These are phyloP conservation scores for Onygenales sp. DNA, from an alignment of 2,329 filamentous ascomycete genomes.

Conservation along the genomic window DNA sequence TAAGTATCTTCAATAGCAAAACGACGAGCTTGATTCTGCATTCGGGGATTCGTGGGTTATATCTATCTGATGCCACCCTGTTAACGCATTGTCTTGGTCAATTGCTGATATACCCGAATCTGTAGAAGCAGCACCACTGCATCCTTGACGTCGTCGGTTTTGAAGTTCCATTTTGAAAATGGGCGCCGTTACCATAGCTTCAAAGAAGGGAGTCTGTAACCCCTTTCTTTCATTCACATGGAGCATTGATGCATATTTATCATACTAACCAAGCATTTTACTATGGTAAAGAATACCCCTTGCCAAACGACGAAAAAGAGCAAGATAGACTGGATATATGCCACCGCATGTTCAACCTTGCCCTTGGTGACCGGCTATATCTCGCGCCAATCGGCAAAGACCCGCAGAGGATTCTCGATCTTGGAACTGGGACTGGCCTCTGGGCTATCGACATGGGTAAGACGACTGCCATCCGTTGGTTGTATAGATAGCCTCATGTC, in stretches of 20 bases:
- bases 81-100: not conserved
- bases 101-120: not conserved
- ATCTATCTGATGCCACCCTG: not conserved
- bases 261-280: constrained; percentile 3
- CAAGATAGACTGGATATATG: constrained; percentile 15
- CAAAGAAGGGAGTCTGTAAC: constrained; percentile 6
- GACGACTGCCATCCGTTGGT: not conserved
- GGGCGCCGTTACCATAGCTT: constrained; percentile 13
- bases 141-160: constrained; percentile 8
- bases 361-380: constrained; percentile 35
- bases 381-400: constrained; percentile 31
- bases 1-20: not conserved
- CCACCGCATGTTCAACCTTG: constrained; percentile 37
- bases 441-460: constrained; percentile 24
- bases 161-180: constrained; percentile 12
- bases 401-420: constrained; percentile 37
- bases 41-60: not conserved
- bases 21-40: not conserved
- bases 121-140: constrained; percentile 4
- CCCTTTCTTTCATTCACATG: not conserved
- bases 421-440: constrained; percentile 30
- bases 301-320: constrained; percentile 12
- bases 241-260: constrained; percentile 5
- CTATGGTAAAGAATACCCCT: constrained; percentile 4
- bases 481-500: not conserved